These are phyloP conservation scores for Xylaria acuta DNA, from an alignment of 495 filamentous ascomycete genomes.

Conservation along the genomic window DNA sequence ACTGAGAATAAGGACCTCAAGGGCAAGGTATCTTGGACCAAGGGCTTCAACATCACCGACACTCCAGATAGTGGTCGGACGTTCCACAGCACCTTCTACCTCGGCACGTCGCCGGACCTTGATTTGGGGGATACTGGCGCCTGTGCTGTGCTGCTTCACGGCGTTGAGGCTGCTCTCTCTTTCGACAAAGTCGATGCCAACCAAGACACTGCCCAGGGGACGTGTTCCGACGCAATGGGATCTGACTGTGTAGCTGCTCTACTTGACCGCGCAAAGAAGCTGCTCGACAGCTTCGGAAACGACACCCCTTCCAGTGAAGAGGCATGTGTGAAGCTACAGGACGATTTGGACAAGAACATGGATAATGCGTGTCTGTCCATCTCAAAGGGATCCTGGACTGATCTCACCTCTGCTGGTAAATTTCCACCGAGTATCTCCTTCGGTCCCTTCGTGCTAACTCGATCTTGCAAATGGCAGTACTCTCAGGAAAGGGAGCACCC, in stretches of 20 bases:
- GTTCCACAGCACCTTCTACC: conserved; percentile 31
- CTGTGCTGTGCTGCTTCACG: conserved; percentile 33
- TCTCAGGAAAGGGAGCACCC: conserved; percentile 27
- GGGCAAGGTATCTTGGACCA: conserved; percentile 33
- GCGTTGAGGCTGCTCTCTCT: conserved; percentile 6
- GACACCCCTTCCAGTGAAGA: conserved; percentile 7
- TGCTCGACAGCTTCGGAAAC: conserved; percentile 11
- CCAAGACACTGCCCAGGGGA: conserved; percentile 24
- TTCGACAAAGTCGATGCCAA: neutral
- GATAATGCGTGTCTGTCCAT: conserved; percentile 23
- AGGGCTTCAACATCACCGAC: conserved; percentile 31
- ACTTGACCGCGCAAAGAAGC: conserved; percentile 17
- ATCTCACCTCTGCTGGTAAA: conserved; percentile 32
- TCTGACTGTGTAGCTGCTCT: conserved; percentile 28
- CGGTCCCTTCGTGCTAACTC: conserved; percentile 20
- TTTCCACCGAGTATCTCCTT: neutral
- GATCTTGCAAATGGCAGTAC: conserved; percentile 16
- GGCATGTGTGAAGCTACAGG: conserved; percentile 26
- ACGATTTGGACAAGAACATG: conserved; percentile 21
- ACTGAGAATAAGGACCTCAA: conserved; percentile 20
- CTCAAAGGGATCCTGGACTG: conserved; percentile 25
- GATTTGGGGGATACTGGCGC: conserved; percentile 25
- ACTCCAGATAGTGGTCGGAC: neutral
- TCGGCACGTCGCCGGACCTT: conserved; percentile 28
- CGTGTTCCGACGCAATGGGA: conserved; percentile 34